phyloP scores from a whole-genome alignment of 2,329 filamentous ascomycete species.

The Nemania diffusa region DNA sequence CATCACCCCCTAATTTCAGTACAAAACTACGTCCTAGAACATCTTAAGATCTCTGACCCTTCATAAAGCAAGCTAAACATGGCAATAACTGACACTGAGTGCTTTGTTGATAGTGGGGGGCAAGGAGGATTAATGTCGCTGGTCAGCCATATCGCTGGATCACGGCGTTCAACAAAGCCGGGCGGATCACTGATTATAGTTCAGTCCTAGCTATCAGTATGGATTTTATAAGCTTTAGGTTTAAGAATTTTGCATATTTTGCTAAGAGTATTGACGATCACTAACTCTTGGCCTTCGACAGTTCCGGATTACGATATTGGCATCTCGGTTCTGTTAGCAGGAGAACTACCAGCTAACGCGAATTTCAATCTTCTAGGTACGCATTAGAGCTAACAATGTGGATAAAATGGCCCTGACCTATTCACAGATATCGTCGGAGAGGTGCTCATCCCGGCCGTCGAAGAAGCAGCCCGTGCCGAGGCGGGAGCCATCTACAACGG shows the following conservation, averaged over 20 bases:
- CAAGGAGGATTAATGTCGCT: constrained; percentile 43
- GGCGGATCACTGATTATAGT: constrained; percentile 54
- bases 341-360: constrained; percentile 45
- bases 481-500: constrained; percentile 46
- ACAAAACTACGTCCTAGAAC: background rate
- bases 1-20: no score
- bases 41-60: background rate
- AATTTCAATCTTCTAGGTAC: constrained; percentile 47
- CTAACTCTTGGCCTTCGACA: constrained; percentile 2
- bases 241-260: background rate
- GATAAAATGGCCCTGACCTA: constrained; percentile 20
- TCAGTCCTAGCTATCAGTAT: constrained; percentile 50
- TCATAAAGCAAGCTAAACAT: background rate
- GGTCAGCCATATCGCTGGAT: constrained; percentile 49
- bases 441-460: constrained; percentile 46
- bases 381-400: background rate
- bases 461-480: constrained; percentile 45
- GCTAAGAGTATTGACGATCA: background rate
- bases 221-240: background rate
- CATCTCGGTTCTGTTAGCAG: constrained; percentile 54
- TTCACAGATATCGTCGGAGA: constrained; percentile 44
- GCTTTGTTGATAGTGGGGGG: constrained; percentile 47
- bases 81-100: background rate
- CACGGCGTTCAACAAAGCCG: constrained; percentile 54
- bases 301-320: constrained; percentile 57